Conservation (phyloP, 2,329 filamentous ascomycete species). For the Colletotrichum chlorophyti region DNA sequence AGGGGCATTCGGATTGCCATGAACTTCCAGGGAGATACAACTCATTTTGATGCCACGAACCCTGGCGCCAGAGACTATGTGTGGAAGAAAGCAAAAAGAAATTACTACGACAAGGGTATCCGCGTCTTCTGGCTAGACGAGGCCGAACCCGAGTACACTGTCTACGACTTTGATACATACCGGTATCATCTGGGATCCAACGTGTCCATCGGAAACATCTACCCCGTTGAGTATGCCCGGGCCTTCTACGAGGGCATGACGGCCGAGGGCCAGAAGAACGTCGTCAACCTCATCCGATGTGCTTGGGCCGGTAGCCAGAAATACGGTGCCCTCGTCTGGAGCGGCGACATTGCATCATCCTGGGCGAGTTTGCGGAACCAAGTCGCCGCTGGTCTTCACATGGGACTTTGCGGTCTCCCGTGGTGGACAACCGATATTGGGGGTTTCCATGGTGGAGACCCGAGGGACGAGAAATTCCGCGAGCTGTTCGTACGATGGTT, state of each 20-base stretch:
- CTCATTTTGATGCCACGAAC: slow-evolving; percentile 70
- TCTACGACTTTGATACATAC: slow-evolving; percentile 73
- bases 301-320: slow-evolving; percentile 64
- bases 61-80: slow-evolving; percentile 63
- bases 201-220: slow-evolving; percentile 62
- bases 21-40: slow-evolving; percentile 64
- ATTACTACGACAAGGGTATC: slow-evolving; percentile 69
- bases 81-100: slow-evolving; percentile 64
- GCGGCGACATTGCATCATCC: slow-evolving; percentile 69
- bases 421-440: slow-evolving; percentile 78
- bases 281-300: slow-evolving; percentile 62
- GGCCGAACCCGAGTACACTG: slow-evolving; percentile 70
- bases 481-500: slow-evolving; percentile 74
- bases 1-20: slow-evolving; percentile 64
- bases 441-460: slow-evolving; percentile 71
- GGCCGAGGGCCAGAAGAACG: slow-evolving; percentile 57
- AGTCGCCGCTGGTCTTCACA: slow-evolving; percentile 68
- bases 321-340: slow-evolving; percentile 71
- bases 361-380: slow-evolving; percentile 67
- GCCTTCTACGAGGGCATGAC: slow-evolving; percentile 66
- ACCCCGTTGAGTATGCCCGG: slow-evolving; percentile 62
- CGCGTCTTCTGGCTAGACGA: slow-evolving; percentile 74
- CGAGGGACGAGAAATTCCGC: slow-evolving; percentile 59
- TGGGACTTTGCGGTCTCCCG: slow-evolving; percentile 68
- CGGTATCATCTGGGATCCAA: slow-evolving; percentile 57